A percentile compares a stretch with the other conserved stretches of the same genome.
Evolutionary conservation across 768 basidiomycete genomes (phyloP).

Genomic region (Infundibulicybe gibba): DNA sequence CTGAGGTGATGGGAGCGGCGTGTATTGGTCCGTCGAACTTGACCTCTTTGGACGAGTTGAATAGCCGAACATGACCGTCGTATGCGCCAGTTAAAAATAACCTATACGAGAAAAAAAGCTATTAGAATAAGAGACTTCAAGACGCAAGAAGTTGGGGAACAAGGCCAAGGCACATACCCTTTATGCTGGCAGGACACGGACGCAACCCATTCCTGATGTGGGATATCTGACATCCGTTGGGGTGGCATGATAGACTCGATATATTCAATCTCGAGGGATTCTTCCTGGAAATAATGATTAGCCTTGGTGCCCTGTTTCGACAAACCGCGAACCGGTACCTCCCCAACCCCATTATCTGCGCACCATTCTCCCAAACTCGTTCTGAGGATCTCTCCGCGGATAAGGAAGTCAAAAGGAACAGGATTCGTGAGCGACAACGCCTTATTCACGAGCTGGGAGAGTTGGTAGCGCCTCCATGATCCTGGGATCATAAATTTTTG

Average conservation of each 20-base stretch:
- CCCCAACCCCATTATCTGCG: constrained; percentile 61
- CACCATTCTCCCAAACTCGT: constrained; percentile 75
- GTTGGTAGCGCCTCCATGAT: constrained; percentile 90
- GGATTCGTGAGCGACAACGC: constrained; percentile 71
- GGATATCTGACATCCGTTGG: constrained; percentile 70
- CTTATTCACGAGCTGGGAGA: constrained; percentile 96
- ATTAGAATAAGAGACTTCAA: too few species aligned
- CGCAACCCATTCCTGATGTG: constrained; percentile 95
- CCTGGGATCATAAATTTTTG: constrained; percentile 93
- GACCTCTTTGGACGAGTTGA: too few species aligned
- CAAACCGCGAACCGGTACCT: constrained; percentile 36
- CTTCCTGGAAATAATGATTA: constrained; percentile 52
- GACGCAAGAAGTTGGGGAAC: too few species aligned
- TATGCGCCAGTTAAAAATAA: too few species aligned
- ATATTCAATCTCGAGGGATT: constrained; percentile 90
- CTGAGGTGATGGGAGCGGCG: constrained; percentile 63
- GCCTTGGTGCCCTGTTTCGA: background rate
- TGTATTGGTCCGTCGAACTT: constrained; percentile 32
- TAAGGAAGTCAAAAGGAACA: constrained; percentile 90
- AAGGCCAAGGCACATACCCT: constrained; percentile 34
- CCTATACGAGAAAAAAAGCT: too few species aligned
- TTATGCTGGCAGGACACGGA: constrained; percentile 60
- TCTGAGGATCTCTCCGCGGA: constrained; percentile 78
- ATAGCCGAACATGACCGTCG: too few species aligned
- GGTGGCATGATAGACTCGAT: constrained; percentile 88